These are phyloP conservation scores for Candida sojae DNA, from an alignment of 1,139 yeast species.

Conservation along the genomic window DNA sequence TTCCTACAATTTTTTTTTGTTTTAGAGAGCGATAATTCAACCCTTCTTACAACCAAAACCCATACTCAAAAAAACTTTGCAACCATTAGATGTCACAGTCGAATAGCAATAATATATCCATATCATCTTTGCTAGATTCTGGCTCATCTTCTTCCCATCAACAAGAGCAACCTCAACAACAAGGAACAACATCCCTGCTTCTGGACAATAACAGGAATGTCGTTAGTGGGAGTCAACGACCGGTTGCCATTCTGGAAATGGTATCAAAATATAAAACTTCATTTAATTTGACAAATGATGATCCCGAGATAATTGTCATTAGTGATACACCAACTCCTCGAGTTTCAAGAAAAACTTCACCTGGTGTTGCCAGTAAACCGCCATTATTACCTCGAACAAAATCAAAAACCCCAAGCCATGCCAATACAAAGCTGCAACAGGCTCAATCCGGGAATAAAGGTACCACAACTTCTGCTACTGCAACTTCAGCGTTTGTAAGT, in stretches of 20 bases:
- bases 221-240: constrained; percentile 2
- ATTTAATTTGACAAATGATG: constrained; percentile 15
- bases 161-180: constrained; percentile 8
- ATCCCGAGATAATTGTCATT: constrained; percentile 18
- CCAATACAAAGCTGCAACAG: constrained; percentile 2
- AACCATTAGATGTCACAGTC: constrained; percentile 9
- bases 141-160: constrained; percentile 7
- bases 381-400: constrained; percentile 11
- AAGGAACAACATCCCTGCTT: constrained; percentile 2
- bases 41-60: neutral
- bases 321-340: constrained; percentile 3
- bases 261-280: constrained; percentile 28
- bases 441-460: constrained; percentile 3
- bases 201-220: neutral
- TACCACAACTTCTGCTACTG: constrained; percentile 16
- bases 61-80: constrained; percentile 2
- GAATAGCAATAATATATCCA: constrained; percentile 22
- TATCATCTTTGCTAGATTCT: constrained; percentile 23
- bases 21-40: neutral
- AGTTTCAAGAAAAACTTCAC: neutral
- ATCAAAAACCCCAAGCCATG: constrained; percentile 3
- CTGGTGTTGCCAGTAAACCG: neutral
- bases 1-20: neutral
- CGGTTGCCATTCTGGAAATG: constrained; percentile 15
- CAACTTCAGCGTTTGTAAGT: constrained; percentile 15